Evolutionary conservation across 257 asterid genomes (phyloP).

Genomic region (Ligustrum vulgare): DNA sequence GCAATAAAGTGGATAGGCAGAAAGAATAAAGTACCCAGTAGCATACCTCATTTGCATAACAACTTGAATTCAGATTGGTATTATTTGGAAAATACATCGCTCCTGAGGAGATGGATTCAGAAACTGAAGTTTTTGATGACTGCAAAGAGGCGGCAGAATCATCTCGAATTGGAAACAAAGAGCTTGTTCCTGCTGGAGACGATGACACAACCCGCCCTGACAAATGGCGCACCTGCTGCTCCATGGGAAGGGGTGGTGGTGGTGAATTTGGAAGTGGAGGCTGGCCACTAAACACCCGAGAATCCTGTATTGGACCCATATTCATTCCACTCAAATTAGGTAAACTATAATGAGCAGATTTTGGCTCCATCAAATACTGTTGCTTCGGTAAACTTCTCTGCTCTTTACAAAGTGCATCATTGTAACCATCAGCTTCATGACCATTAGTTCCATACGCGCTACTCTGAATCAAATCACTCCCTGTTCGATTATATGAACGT

Average conservation of each 20-base stretch:
- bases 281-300: constrained; percentile 38
- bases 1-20: not conserved
- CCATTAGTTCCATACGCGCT: constrained; percentile 31
- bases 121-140: constrained; percentile 41
- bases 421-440: constrained; percentile 32
- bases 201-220: constrained; percentile 38
- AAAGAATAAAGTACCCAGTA: constrained; percentile 1
- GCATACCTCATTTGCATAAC: constrained; percentile 50
- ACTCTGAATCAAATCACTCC: constrained; percentile 27
- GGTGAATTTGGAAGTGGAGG: constrained; percentile 83
- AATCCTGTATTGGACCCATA: constrained; percentile 23
- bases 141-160: constrained; percentile 40
- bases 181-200: constrained; percentile 44
- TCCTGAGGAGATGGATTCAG: constrained; percentile 38
- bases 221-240: constrained; percentile 41
- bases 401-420: constrained; percentile 29
- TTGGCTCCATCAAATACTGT: constrained; percentile 34
- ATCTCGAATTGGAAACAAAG: constrained; percentile 44
- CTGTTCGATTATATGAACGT: constrained; percentile 30
- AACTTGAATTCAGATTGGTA: constrained; percentile 38
- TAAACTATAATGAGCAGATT: constrained; percentile 28
- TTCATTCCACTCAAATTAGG: constrained; percentile 19
- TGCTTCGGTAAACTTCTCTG: constrained; percentile 33
- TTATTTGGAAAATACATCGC: constrained; percentile 36
- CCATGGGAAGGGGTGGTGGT: constrained; percentile 66